A percentile compares a stretch with the other conserved stretches of the same genome.
These are phyloP conservation scores for Phaffia australis DNA, from an alignment of 768 basidiomycete species.

Conservation along the genomic window DNA sequence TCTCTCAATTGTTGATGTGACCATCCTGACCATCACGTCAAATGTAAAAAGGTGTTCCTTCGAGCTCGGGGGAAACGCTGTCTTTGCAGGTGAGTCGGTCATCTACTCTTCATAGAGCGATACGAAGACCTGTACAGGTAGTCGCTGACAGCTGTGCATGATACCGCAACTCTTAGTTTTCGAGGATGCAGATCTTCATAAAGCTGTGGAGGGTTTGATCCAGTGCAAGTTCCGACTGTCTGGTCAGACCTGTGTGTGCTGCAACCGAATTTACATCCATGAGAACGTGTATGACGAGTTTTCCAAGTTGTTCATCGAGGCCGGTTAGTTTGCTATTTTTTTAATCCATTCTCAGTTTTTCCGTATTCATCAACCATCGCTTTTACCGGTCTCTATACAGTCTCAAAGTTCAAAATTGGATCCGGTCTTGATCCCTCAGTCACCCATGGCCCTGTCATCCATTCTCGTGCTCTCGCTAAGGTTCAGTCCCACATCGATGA, in stretches of 20 bases:
- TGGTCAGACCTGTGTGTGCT: slow-evolving; percentile 57
- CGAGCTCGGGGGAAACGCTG: slow-evolving; percentile 88
- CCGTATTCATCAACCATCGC: not conserved
- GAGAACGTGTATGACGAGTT: slow-evolving; percentile 85
- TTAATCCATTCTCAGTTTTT: not conserved
- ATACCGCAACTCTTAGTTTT: slow-evolving; percentile 46
- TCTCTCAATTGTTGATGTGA: not conserved
- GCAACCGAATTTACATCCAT: slow-evolving; percentile 84
- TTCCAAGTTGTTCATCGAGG: slow-evolving; percentile 68
- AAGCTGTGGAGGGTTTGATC: slow-evolving; percentile 69
- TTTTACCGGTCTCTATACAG: slow-evolving; percentile 38
- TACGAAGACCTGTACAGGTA: not conserved
- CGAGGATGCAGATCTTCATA: slow-evolving; percentile 85
- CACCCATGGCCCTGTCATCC: slow-evolving; percentile 92
- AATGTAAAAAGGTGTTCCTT: slow-evolving; percentile 49
- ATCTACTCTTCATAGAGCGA: not conserved
- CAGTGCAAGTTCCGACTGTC: slow-evolving; percentile 66
- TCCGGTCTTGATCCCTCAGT: slow-evolving; percentile 63
- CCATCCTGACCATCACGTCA: not conserved
- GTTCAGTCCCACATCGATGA: slow-evolving; percentile 77
- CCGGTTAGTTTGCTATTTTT: slow-evolving; percentile 27
- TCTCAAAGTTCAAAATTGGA: slow-evolving; percentile 75
- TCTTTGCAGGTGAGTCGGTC: slow-evolving; percentile 56
- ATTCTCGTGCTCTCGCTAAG: slow-evolving; percentile 72
- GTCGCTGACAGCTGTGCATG: not conserved